These are phyloP conservation scores for Acanthamoeba sp. DNA, from an alignment of 208 protist species.

Conservation along the genomic window DNA sequence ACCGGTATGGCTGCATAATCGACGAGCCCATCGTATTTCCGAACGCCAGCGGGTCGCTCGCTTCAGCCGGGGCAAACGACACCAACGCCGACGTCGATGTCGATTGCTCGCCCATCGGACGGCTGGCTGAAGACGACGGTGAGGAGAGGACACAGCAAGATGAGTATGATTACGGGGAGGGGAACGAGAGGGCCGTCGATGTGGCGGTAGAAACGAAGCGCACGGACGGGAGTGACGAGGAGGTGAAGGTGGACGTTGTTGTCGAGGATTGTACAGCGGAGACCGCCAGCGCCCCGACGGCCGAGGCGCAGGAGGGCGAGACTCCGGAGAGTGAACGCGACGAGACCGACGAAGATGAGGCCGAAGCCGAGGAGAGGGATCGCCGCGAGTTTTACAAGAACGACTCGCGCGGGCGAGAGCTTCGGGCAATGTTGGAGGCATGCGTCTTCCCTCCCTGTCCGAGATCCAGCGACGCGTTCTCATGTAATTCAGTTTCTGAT, in stretches of 20 bases:
- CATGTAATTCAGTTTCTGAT: too few relatives aligned
- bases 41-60: background rate
- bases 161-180: background rate
- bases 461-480: too few relatives aligned
- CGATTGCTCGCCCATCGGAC: too few relatives aligned
- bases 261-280: background rate
- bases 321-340: background rate
- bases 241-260: too few relatives aligned
- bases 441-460: background rate
- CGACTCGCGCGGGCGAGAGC: background rate
- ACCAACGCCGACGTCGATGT: too few relatives aligned
- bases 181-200: background rate
- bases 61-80: background rate
- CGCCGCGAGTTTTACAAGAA: background rate
- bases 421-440: constrained; percentile 1
- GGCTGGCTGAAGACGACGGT: too few relatives aligned
- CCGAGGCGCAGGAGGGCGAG: background rate
- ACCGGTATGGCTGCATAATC: background rate
- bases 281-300: background rate
- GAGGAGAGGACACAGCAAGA: background rate
- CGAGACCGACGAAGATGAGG: background rate
- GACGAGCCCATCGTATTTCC: background rate
- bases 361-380: background rate
- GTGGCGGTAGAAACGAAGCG: too few relatives aligned
- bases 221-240: too few relatives aligned